Conservation (phyloP, 2,329 filamentous ascomycete species). For the Leptodontidium sp. region DNA sequence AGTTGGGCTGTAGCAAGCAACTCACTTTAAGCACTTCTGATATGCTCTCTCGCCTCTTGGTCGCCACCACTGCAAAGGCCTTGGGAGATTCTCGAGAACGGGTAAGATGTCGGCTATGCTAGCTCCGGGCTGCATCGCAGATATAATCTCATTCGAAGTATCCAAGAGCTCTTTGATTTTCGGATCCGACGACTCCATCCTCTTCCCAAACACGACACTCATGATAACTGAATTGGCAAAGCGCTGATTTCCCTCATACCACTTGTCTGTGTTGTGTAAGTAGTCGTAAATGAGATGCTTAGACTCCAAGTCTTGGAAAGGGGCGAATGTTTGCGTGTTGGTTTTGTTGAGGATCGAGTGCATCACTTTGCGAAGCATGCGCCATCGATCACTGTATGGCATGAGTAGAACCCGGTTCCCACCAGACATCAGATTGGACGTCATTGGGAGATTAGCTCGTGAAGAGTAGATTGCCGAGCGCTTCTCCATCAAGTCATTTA, state of each 20-base stretch:
- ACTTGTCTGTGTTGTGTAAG: conserved; percentile 41
- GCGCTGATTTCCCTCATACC: conserved; percentile 42
- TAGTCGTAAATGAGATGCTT: conserved; percentile 44
- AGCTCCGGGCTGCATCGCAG: conserved; percentile 43
- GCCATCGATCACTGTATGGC: conserved; percentile 45
- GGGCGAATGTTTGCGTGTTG: conserved; percentile 41
- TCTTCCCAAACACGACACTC: conserved; percentile 46
- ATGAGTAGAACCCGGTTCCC: conserved; percentile 45
- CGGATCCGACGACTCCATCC: conserved; percentile 36
- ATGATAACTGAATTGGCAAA: conserved; percentile 47
- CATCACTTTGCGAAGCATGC: conserved; percentile 45
- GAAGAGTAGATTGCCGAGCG: conserved; percentile 39
- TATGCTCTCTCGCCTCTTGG: conserved; percentile 40
- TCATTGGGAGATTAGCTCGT: conserved; percentile 36
- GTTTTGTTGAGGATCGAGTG: conserved; percentile 45
- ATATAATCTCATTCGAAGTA: conserved; percentile 41
- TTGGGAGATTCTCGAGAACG: conserved; percentile 45
- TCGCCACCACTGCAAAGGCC: conserved; percentile 46
- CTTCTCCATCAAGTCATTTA: conserved; percentile 44
- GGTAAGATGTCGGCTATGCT: conserved; percentile 48
- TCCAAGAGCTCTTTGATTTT: conserved; percentile 36
- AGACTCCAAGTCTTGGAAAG: conserved; percentile 47
- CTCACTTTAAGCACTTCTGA: conserved; percentile 34
- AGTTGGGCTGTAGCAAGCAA: conserved; percentile 17
- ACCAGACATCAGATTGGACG: conserved; percentile 43